Evolutionary conservation across 768 basidiomycete species (phyloP).

Genomic region (Podaxis sp.): DNA sequence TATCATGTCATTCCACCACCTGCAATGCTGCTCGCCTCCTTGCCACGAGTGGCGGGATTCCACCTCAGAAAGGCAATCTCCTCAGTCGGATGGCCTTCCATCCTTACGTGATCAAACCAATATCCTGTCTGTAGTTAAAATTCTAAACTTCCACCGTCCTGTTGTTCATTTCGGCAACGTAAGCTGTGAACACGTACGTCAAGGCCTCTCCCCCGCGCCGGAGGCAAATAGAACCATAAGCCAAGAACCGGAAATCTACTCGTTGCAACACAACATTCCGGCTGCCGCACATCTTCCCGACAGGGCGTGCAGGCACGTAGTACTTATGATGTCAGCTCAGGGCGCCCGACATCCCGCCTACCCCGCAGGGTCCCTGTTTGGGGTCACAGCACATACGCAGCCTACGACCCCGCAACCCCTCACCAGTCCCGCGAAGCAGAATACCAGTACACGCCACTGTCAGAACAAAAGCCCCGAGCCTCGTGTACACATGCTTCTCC

Average conservation of each 20-base stretch:
- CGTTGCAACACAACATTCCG: not conserved
- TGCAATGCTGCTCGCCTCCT: not conserved
- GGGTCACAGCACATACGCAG: not conserved
- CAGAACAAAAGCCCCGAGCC: not conserved
- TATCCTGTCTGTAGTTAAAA: not conserved
- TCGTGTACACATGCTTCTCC: not conserved
- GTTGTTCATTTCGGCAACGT: not conserved
- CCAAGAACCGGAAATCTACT: too few relatives aligned
- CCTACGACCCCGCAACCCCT: not conserved
- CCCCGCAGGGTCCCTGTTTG: not conserved
- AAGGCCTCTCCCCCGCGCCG: not conserved
- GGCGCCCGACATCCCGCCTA: not conserved
- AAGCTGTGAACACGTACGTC: not conserved
- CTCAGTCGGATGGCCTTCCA: not conserved
- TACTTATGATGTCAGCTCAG: not conserved
- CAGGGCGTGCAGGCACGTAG: too few relatives aligned
- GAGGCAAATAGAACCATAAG: too few relatives aligned
- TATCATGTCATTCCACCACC: not conserved
- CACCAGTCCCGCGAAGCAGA: constrained; percentile 3
- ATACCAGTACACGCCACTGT: not conserved
- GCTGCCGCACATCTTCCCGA: too few relatives aligned
- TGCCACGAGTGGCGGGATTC: not conserved
- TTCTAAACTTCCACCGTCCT: not conserved
- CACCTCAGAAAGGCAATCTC: constrained; percentile 1
- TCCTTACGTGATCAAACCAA: not conserved